Conservation (phyloP, 768 basidiomycete species). For the Mycena sanguinolenta region DNA sequence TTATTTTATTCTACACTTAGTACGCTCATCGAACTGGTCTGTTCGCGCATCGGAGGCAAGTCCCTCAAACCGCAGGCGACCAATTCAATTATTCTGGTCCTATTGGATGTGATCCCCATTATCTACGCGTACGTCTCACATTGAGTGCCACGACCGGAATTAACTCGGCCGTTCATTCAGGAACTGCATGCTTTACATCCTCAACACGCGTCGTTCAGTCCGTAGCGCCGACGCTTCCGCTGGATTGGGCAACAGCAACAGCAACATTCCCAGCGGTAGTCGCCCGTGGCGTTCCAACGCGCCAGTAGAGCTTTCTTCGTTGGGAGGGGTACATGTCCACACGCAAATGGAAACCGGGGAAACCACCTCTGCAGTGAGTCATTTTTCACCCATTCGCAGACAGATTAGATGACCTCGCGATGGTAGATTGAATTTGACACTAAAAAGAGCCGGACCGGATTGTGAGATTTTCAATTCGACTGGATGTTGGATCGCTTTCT, state of each 20-base stretch:
- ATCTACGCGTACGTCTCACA: constrained; percentile 16
- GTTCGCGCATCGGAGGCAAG: constrained; percentile 10
- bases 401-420: neutral
- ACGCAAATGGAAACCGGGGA: neutral
- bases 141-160: neutral
- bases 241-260: constrained; percentile 2
- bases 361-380: neutral
- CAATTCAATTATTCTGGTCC: no score
- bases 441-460: neutral
- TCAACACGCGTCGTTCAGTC: constrained; percentile 10
- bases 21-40: constrained; percentile 16
- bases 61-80: constrained; percentile 14
- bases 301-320: constrained; percentile 1
- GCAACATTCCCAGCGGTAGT: neutral
- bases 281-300: constrained; percentile 1
- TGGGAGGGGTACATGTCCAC: constrained; percentile 1
- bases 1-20: neutral
- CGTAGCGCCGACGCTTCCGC: neutral
- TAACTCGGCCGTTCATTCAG: neutral
- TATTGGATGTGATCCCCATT: constrained; percentile 2
- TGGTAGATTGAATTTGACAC: constrained; percentile 5
- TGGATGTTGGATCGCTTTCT: no score
- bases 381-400: no score
- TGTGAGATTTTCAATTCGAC: no score
- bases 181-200: constrained; percentile 15